Evolutionary conservation across 2,329 filamentous ascomycete genomes (phyloP).

Genomic region (Xylaria hypoxylon): DNA sequence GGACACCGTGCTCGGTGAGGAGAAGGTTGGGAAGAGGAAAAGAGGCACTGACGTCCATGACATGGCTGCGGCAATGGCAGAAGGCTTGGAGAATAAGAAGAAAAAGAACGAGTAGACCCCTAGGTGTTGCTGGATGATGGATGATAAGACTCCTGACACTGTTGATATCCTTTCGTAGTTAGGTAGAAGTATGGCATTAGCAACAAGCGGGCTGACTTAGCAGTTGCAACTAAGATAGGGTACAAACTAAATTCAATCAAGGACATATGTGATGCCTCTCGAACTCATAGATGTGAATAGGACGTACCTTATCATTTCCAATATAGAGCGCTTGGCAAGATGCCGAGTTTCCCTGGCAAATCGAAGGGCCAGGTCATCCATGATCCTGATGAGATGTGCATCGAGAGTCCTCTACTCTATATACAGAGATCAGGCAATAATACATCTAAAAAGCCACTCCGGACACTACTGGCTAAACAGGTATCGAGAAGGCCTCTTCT

Average conservation of each 20-base stretch:
- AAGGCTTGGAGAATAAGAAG: conserved; percentile 49
- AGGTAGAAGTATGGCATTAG: neutral
- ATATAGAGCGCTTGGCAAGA: too few relatives aligned
- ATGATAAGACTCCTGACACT: neutral
- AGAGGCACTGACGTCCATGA: conserved; percentile 69
- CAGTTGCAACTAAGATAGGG: neutral
- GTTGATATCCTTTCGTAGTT: neutral
- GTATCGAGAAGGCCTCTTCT: too few relatives aligned
- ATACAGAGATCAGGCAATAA: too few relatives aligned
- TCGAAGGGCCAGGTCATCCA: too few relatives aligned
- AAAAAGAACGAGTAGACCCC: conserved; percentile 48
- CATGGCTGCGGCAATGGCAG: conserved; percentile 58
- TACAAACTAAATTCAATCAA: neutral
- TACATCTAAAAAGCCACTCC: too few relatives aligned
- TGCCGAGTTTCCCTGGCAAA: too few relatives aligned
- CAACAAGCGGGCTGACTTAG: neutral
- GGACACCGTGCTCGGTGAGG: conserved; percentile 68
- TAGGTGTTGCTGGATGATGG: conserved; percentile 1
- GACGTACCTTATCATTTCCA: too few relatives aligned
- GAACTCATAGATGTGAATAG: too few relatives aligned
- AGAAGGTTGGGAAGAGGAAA: conserved; percentile 67
- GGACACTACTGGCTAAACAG: too few relatives aligned
- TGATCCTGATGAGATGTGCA: too few relatives aligned
- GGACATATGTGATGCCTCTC: too few relatives aligned
- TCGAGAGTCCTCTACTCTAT: too few relatives aligned